A percentile compares a stretch with the other conserved stretches of the same genome.
Evolutionary conservation across 768 basidiomycete species (phyloP).

Genomic region (Boletus pseudo-olivaceus): DNA sequence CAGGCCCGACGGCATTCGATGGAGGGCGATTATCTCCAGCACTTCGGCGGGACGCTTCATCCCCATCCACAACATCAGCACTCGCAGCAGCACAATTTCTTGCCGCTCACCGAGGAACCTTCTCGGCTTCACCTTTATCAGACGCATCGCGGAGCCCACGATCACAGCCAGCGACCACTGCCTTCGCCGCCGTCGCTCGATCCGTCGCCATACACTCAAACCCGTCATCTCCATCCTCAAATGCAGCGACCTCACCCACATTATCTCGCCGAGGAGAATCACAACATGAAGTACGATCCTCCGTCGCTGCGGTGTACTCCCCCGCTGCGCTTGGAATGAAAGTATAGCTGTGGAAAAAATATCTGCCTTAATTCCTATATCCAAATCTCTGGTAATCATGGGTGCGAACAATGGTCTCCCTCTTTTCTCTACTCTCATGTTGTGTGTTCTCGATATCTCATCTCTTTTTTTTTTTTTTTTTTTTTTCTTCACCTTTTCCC

Average conservation of each 20-base stretch:
- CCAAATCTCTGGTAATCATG: conserved; percentile 24
- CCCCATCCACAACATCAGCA: conserved; percentile 27
- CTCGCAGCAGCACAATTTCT: conserved; percentile 27
- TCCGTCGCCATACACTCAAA: conserved; percentile 28
- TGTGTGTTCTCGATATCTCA: conserved; percentile 1
- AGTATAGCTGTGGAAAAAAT: conserved; percentile 25
- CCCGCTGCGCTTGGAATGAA: conserved; percentile 50
- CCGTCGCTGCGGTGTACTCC: conserved; percentile 43
- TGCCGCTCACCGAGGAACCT: conserved; percentile 26
- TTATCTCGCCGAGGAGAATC: conserved; percentile 34
- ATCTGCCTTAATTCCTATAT: conserved; percentile 22
- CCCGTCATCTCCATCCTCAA: conserved; percentile 35
- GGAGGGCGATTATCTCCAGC: conserved; percentile 38
- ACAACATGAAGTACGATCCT: conserved; percentile 42
- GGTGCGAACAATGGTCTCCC: conserved; percentile 24
- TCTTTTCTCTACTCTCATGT: not conserved
- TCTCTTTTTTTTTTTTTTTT: too few species aligned
- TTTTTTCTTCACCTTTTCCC: not conserved
- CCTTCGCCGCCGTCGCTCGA: conserved; percentile 35
- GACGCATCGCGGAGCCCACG: conserved; percentile 35
- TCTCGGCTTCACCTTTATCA: conserved; percentile 34
- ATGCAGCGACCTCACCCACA: conserved; percentile 33
- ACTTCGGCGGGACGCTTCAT: conserved; percentile 33
- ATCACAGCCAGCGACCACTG: conserved; percentile 20
- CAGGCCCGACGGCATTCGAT: conserved; percentile 33